Conservation (phyloP, 2,329 filamentous ascomycete species). For the Sporothrix euskadiensis region DNA sequence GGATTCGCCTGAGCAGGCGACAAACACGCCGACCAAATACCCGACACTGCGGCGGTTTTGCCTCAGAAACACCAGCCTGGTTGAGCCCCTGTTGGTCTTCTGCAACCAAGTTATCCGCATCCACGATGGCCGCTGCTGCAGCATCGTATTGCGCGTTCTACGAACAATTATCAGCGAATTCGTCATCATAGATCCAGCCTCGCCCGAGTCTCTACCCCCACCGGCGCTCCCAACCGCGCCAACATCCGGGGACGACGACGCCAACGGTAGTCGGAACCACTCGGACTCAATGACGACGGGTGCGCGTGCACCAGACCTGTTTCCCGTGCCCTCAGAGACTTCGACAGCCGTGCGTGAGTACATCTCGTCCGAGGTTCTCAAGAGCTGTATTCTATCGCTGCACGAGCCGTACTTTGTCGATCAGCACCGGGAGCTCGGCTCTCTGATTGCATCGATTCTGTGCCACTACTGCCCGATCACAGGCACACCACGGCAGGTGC, state of each 20-base stretch:
- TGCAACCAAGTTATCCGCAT: conserved; percentile 88
- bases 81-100: conserved; percentile 88
- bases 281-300: background rate
- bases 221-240: conserved; percentile 21
- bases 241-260: conserved; percentile 15
- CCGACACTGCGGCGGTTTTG: conserved; percentile 78
- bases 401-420: conserved; percentile 98
- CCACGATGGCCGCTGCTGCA: conserved; percentile 84
- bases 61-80: conserved; percentile 71
- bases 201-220: background rate
- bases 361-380: conserved; percentile 83
- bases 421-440: conserved; percentile 86
- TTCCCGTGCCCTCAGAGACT: conserved; percentile 54
- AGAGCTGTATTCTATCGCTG: conserved; percentile 84
- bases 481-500: conserved; percentile 68
- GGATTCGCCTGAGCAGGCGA: conserved; percentile 37
- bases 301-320: conserved; percentile 36
- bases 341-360: conserved; percentile 78
- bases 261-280: background rate
- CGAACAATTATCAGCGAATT: conserved; percentile 84
- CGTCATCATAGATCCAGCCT: conserved; percentile 33
- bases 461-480: conserved; percentile 71
- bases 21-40: conserved; percentile 40
- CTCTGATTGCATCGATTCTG: conserved; percentile 82
- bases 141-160: conserved; percentile 82